Evolutionary conservation across 2,329 filamentous ascomycete genomes (phyloP), one percentile per base, ranked within the genome.

Genomic region (Septoria linicola): DNA sequence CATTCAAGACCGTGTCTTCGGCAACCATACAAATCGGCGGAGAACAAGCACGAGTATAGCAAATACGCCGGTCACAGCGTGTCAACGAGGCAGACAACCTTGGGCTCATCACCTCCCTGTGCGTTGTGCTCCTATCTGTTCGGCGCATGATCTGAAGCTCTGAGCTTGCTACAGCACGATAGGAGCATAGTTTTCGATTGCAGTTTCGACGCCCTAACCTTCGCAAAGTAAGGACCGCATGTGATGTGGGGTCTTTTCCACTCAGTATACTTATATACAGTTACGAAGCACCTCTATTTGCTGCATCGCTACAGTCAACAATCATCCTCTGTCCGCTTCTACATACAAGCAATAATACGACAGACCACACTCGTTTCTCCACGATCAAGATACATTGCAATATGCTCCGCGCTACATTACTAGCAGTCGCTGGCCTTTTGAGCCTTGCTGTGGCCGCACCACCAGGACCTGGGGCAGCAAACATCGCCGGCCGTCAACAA

Each of bases 401-500:
- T 23, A 51, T 46, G n/a, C 53, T 53, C 41, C 46, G 42, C n/a
- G 27, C 39, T 19, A 37, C 42, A n/a, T 8, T 53, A 25, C 10
- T 44, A 30, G 17, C 45, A 14, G 32, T 47, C 37, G 32, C 39
- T 34, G 44, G 42, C 47, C 25, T 55, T 11, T 16, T 50, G 10
- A 42, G 31, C 48, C 35, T 51, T 16, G 39, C 49, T 17, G 19
- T 40, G 21, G 42, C 39, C 32, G 10, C 30, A 5, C 17, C 36
- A 6, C 41, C 21, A 20, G 20, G 13, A 34, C 16, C 17, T 14
- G 35, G 31, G 14, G 31, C 17, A 11, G 17, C 11, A 30, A 35
- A 45, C 17, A 25, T 46, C 25, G 34, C 11, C 13, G 50, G 49
- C 32, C 43, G 51, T 51, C 56, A 59, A 46, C 51, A 58, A 37